phyloP scores from a whole-genome alignment of 2,329 filamentous ascomycete genomes.

The Laburnicola sp. region DNA sequence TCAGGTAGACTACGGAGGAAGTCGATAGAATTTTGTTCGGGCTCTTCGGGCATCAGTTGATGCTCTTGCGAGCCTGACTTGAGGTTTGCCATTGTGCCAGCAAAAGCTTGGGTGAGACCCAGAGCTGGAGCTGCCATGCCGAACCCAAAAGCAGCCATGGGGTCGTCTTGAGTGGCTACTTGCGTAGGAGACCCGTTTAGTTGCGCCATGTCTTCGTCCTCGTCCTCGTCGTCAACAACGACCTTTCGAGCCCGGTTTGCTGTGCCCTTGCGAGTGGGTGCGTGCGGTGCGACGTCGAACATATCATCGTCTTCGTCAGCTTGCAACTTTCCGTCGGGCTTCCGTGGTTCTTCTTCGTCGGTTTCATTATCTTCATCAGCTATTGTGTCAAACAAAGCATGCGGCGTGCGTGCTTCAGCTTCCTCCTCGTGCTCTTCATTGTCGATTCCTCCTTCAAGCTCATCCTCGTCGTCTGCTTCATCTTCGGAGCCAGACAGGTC shows the following conservation, averaged over 20 bases:
- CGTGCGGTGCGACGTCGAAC: conserved; percentile 49
- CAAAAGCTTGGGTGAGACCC: conserved; percentile 87
- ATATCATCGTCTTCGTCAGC: conserved; percentile 47
- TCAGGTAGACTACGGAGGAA: conserved; percentile 57
- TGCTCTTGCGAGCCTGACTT: conserved; percentile 46
- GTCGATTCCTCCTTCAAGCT: no score
- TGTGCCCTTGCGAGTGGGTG: conserved; percentile 55
- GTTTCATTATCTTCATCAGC: conserved; percentile 46
- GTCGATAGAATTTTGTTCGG: conserved; percentile 55
- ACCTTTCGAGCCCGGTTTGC: conserved; percentile 53
- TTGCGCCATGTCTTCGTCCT: conserved; percentile 29
- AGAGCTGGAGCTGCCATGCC: conserved; percentile 51
- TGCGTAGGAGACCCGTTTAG: conserved; percentile 25
- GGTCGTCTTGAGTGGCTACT: conserved; percentile 31
- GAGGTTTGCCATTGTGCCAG: conserved; percentile 77
- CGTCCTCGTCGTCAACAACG: conserved; percentile 67
- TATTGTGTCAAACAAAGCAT: conserved; percentile 46
- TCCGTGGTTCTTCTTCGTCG: conserved; percentile 27
- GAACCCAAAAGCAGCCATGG: conserved; percentile 48
- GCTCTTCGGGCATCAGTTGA: conserved; percentile 31
- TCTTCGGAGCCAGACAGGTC: conserved; percentile 52
- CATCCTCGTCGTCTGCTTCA: conserved; percentile 43
- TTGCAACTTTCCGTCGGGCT: conserved; percentile 8
- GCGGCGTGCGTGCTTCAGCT: conserved; percentile 35
- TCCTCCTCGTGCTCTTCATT: conserved; percentile 37